These are phyloP conservation scores for Potentilla sterilis DNA, from an alignment of 306 rosid genomes.

Conservation along the genomic window DNA sequence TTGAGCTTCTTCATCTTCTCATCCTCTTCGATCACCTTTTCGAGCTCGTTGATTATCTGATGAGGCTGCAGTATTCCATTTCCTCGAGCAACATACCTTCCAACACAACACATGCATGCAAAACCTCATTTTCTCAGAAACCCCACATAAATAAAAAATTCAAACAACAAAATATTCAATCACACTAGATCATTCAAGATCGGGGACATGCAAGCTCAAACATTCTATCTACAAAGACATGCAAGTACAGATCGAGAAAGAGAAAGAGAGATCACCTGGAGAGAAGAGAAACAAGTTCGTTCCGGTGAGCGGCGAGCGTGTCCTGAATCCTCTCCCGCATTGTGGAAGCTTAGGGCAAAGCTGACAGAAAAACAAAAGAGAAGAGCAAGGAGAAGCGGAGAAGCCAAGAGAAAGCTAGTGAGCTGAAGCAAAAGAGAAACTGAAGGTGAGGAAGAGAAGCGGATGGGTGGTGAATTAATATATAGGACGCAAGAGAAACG, in stretches of 20 bases:
- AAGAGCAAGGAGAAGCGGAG: background rate
- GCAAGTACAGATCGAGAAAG: background rate
- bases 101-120: conserved; percentile 7
- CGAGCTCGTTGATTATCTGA: conserved; percentile 33
- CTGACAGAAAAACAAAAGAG: background rate
- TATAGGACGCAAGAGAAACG: background rate
- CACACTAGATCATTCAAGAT: background rate
- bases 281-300: conserved; percentile 41
- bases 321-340: conserved; percentile 38
- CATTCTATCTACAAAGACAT: background rate
- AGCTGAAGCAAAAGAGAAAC: background rate
- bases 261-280: conserved; percentile 27
- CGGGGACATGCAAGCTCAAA: conserved; percentile 1
- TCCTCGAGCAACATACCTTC: conserved; percentile 45
- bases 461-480: background rate
- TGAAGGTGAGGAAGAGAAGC: background rate
- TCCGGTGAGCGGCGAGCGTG: conserved; percentile 27
- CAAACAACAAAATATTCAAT: background rate
- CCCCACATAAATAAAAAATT: background rate
- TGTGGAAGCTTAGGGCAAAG: conserved; percentile 4
- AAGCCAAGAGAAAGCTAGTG: background rate
- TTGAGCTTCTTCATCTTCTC: conserved; percentile 34
- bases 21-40: conserved; percentile 31
- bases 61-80: conserved; percentile 49
- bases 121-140: background rate